Percentiles rank a stretch among this genome's conserved stretches.
phyloP scores from a whole-genome alignment of 2,329 filamentous ascomycete species.

The Huntiella omanensis region DNA sequence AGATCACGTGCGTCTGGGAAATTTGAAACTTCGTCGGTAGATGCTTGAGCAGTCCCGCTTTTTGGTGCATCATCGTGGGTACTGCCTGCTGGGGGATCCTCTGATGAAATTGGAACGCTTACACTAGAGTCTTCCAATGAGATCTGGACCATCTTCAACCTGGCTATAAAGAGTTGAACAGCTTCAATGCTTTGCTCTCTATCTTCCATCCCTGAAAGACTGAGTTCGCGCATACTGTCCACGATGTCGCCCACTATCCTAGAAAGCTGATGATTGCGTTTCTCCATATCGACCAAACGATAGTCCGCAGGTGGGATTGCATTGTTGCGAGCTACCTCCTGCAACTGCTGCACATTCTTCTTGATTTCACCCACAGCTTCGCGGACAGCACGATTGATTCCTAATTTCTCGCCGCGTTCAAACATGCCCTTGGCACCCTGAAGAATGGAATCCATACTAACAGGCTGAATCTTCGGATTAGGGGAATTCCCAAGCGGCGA shows the following conservation, averaged over 20 bases:
- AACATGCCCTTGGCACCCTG: slow-evolving; percentile 60
- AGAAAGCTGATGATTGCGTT: slow-evolving; percentile 47
- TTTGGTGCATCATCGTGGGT: too few relatives aligned
- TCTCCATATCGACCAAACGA: slow-evolving; percentile 29
- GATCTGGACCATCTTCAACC: slow-evolving; percentile 44
- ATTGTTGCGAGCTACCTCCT: slow-evolving; percentile 13
- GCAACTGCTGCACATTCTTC: slow-evolving; percentile 43
- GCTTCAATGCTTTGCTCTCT: slow-evolving; percentile 30
- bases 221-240: slow-evolving; percentile 40
- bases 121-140: slow-evolving; percentile 38
- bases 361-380: slow-evolving; percentile 64
- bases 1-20: too few relatives aligned
- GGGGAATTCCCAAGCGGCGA: slow-evolving; percentile 29
- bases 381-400: slow-evolving; percentile 64
- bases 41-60: too few relatives aligned
- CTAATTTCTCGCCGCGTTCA: slow-evolving; percentile 54
- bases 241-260: slow-evolving; percentile 50
- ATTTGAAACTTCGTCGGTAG: too few relatives aligned
- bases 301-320: slow-evolving; percentile 1
- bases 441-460: slow-evolving; percentile 49
- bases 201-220: slow-evolving; percentile 29
- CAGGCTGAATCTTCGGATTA: slow-evolving; percentile 34
- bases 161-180: slow-evolving; percentile 41
- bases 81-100: neutral
- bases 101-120: neutral